A percentile compares a stretch with the other conserved stretches of the same genome.
These are phyloP conservation scores for Reticulascus tulasneorum DNA, from an alignment of 2,329 filamentous ascomycete species.

Conservation along the genomic window DNA sequence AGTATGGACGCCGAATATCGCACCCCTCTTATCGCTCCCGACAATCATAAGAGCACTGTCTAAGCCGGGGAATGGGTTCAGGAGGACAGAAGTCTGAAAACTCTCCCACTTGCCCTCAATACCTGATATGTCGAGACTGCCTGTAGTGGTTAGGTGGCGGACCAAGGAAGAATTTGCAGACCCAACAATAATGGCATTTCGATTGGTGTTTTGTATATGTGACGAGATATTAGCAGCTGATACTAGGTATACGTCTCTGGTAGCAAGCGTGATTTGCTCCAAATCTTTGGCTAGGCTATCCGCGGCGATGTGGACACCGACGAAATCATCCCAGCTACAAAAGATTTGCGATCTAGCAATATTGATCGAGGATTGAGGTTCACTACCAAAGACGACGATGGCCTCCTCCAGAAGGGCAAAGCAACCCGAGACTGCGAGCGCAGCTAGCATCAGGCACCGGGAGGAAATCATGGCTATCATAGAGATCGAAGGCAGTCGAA, in stretches of 20 bases:
- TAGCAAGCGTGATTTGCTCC: conserved; percentile 5
- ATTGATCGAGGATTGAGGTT: conserved; percentile 2
- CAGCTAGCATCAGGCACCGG: too few species aligned
- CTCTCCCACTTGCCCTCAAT: conserved; percentile 50
- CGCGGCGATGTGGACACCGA: conserved; percentile 7
- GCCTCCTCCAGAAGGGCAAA: conserved; percentile 1
- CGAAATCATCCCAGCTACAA: conserved; percentile 1
- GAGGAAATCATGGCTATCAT: too few species aligned
- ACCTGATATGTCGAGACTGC: conserved; percentile 17
- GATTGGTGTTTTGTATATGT: neutral
- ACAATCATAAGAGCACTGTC: conserved; percentile 50
- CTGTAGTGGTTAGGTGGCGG: conserved; percentile 9
- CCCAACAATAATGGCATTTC: conserved; percentile 5
- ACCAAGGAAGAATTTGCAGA: conserved; percentile 16
- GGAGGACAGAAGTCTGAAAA: conserved; percentile 44
- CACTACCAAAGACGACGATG: conserved; percentile 1
- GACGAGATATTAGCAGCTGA: neutral
- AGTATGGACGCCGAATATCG: conserved; percentile 57
- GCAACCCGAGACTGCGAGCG: too few species aligned
- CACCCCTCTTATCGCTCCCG: conserved; percentile 55
- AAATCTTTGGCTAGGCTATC: conserved; percentile 4
- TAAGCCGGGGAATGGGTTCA: conserved; percentile 37
- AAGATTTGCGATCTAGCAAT: conserved; percentile 1
- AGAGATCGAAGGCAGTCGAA: too few species aligned
- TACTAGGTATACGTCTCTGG: neutral